Percentiles rank a stretch among this genome's conserved stretches.
Conservation (phyloP, 1,284 basidiomycete species). For the Coniferiporia weirii region DNA sequence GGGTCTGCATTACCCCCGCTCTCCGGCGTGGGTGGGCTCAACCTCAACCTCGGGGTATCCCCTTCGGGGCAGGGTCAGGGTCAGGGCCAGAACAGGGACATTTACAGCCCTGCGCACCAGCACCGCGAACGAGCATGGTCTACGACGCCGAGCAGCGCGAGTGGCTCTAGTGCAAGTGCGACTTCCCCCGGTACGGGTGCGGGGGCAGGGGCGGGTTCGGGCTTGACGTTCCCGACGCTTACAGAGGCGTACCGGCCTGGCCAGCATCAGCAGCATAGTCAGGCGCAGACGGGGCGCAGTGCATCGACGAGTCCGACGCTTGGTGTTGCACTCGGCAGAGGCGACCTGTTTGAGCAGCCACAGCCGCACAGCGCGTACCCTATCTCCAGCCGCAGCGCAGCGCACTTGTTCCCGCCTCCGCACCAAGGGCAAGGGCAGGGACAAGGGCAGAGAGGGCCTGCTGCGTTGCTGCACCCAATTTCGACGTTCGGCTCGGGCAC, state of each 20-base stretch:
- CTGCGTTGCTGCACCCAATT: conserved; percentile 14
- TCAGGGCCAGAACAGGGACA: conserved; percentile 1
- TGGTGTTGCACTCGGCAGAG: neutral
- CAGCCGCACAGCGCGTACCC: conserved; percentile 9
- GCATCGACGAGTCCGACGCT: conserved; percentile 6
- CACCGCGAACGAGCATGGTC: conserved; percentile 15
- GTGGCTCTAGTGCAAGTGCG: conserved; percentile 10
- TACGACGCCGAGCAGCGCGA: conserved; percentile 12
- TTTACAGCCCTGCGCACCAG: conserved; percentile 4
- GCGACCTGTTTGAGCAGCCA: conserved; percentile 1
- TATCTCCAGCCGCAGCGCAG: conserved; percentile 1
- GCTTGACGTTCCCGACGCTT: conserved; percentile 11
- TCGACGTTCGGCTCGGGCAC: conserved; percentile 5
- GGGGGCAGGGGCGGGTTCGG: neutral
- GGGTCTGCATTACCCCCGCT: neutral
- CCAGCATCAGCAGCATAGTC: neutral
- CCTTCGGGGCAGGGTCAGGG: neutral
- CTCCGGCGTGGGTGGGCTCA: neutral
- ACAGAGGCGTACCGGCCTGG: conserved; percentile 14
- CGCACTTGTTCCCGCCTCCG: neutral
- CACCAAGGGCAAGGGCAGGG: neutral
- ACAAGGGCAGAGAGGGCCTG: neutral
- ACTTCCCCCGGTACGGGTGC: neutral
- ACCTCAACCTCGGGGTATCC: conserved; percentile 1
- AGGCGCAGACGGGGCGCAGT: neutral